Percentiles rank a stretch among this genome's conserved stretches.
These are phyloP conservation scores for Atractiella rhizophila DNA, from an alignment of 768 basidiomycete genomes.

Conservation along the genomic window DNA sequence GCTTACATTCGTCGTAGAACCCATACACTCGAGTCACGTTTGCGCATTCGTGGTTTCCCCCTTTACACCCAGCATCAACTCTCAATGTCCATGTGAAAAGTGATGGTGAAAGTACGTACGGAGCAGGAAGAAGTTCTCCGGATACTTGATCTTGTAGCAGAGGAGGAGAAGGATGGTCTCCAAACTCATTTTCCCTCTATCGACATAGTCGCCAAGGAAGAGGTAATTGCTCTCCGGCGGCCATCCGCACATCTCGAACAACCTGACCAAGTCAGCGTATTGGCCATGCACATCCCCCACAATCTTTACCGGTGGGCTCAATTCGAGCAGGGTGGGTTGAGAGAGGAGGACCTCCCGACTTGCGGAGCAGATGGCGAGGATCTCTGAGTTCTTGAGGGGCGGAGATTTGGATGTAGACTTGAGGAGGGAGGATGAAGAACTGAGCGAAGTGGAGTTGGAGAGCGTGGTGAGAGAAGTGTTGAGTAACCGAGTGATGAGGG, in stretches of 20 bases:
- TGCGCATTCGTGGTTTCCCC: slow-evolving; percentile 96
- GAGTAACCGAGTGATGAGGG: slow-evolving; percentile 86
- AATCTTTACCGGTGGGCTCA: slow-evolving; percentile 95
- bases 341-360: slow-evolving; percentile 86
- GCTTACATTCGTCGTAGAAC: slow-evolving; percentile 99
- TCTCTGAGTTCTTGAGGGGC: slow-evolving; percentile 80
- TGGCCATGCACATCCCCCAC: slow-evolving; percentile 98
- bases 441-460: slow-evolving; percentile 71
- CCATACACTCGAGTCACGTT: slow-evolving; percentile 98
- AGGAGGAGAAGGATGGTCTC: slow-evolving; percentile 89
- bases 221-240: slow-evolving; percentile 92
- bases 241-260: slow-evolving; percentile 99
- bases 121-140: slow-evolving; percentile 94
- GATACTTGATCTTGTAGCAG: slow-evolving; percentile 99
- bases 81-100: no score
- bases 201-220: slow-evolving; percentile 96
- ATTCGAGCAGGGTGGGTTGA: slow-evolving; percentile 89
- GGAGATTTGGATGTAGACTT: no score
- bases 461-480: slow-evolving; percentile 97
- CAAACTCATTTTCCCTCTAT: slow-evolving; percentile 90
- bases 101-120: no score
- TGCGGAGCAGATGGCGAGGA: slow-evolving; percentile 74
- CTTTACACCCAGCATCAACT: no score
- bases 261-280: slow-evolving; percentile 88
- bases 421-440: no score